Conservation (phyloP, 192 early-diverging fungal species). For the Anaeromyces robustus region DNA sequence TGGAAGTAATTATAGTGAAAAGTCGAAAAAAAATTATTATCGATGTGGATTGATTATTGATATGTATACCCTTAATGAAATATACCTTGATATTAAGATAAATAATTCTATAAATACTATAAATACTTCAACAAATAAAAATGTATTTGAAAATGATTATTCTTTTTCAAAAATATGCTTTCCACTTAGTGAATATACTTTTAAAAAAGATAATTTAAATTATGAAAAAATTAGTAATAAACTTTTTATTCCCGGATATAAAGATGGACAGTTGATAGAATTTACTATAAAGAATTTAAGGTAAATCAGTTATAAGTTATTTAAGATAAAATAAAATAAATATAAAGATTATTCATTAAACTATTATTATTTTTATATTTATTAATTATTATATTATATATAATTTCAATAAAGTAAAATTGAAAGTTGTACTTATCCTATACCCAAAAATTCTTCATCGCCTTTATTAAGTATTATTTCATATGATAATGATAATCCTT, state of each 20-base stretch:
- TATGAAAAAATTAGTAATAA: not conserved
- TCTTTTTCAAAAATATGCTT: not conserved
- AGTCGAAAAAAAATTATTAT: not conserved
- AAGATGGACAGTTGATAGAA: not conserved
- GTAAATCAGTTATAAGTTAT: too few species aligned
- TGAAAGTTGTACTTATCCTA: not conserved
- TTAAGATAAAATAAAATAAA: too few species aligned
- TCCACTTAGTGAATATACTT: not conserved
- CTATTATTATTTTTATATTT: too few species aligned
- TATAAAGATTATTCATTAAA: too few species aligned
- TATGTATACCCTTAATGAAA: not conserved
- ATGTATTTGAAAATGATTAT: not conserved
- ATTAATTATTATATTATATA: too few species aligned
- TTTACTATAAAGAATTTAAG: not conserved
- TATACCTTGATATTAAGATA: not conserved
- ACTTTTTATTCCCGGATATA: not conserved
- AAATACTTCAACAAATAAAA: not conserved
- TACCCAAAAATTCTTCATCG: not conserved
- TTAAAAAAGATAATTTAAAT: not conserved
- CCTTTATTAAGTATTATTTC: not conserved
- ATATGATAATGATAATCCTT: not conserved
- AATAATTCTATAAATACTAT: not conserved
- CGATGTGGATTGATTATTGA: not conserved
- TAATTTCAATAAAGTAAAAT: too few species aligned
- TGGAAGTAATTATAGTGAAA: not conserved